A percentile compares a stretch with the other conserved stretches of the same genome.
These are phyloP conservation scores for Trypanosoma theileri DNA, from an alignment of 208 protist genomes.

Conservation along the genomic window DNA sequence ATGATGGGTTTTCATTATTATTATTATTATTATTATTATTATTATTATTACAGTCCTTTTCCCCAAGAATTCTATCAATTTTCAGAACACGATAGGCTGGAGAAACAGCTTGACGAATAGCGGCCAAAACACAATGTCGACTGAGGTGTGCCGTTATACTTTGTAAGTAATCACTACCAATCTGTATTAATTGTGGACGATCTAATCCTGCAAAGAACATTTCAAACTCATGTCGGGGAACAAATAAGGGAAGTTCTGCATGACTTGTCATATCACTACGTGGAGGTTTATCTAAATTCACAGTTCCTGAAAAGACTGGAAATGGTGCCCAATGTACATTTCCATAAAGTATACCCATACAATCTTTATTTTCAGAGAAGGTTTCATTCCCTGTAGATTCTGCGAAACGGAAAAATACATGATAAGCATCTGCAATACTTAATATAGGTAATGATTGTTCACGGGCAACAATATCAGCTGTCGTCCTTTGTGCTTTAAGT, in stretches of 20 bases:
- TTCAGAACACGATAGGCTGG: constrained; percentile 25
- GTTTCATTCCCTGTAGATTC: constrained; percentile 36
- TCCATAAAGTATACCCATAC: constrained; percentile 36
- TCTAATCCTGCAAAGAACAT: constrained; percentile 32
- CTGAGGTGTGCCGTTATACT: constrained; percentile 32
- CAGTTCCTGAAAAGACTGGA: constrained; percentile 25
- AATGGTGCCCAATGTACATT: constrained; percentile 39
- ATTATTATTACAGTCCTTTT: not conserved
- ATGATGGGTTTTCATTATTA: not conserved
- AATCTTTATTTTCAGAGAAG: constrained; percentile 32
- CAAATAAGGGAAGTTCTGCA: constrained; percentile 22
- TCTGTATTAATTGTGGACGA: constrained; percentile 15
- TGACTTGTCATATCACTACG: constrained; percentile 14
- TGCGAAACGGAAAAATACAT: constrained; percentile 39
- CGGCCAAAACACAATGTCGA: constrained; percentile 33
- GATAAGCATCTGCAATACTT: constrained; percentile 19
- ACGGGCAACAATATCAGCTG: constrained; percentile 44
- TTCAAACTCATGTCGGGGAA: constrained; percentile 40
- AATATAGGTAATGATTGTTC: constrained; percentile 39
- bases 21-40: not conserved
- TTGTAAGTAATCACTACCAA: constrained; percentile 26
- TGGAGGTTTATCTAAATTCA: constrained; percentile 32
- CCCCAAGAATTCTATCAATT: constrained; percentile 1
- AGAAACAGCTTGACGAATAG: constrained; percentile 29
- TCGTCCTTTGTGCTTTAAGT: constrained; percentile 30